Percentiles rank a stretch among this genome's conserved stretches.
These are phyloP conservation scores for Trametes elegans DNA, from an alignment of 768 basidiomycete genomes.

Conservation along the genomic window DNA sequence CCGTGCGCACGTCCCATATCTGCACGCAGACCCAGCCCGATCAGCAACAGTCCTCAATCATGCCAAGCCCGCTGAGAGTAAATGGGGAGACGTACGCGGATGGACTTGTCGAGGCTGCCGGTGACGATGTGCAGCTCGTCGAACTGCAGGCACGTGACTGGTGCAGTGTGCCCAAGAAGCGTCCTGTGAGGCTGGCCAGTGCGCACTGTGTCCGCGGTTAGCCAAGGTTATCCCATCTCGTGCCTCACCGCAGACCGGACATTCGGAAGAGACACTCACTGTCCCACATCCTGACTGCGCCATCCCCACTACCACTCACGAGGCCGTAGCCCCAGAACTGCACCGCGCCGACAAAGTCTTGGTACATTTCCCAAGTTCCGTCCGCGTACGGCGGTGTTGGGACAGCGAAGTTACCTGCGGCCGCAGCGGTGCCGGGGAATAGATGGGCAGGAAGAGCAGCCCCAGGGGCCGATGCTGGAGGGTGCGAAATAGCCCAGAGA, in stretches of 20 bases:
- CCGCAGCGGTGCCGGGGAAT: slow-evolving; percentile 52
- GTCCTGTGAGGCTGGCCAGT: slow-evolving; percentile 97
- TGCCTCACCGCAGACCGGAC: background rate
- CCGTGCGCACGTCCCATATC: slow-evolving; percentile 97
- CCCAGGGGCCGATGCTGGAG: slow-evolving; percentile 47
- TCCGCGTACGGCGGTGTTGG: slow-evolving; percentile 88
- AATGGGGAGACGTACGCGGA: slow-evolving; percentile 57
- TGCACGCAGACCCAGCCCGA: slow-evolving; percentile 29
- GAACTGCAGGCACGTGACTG: slow-evolving; percentile 93
- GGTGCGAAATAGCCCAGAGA: slow-evolving; percentile 97
- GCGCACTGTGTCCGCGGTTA: slow-evolving; percentile 63
- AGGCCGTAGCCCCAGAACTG: slow-evolving; percentile 99
- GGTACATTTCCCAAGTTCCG: slow-evolving; percentile 91
- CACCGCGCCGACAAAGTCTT: slow-evolving; percentile 95
- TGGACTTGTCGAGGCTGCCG: slow-evolving; percentile 90
- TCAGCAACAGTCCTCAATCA: slow-evolving; percentile 3
- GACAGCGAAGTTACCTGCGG: slow-evolving; percentile 68
- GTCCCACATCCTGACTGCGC: slow-evolving; percentile 99
- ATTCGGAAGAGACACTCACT: slow-evolving; percentile 55
- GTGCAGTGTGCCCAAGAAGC: slow-evolving; percentile 86
- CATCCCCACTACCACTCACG: slow-evolving; percentile 95
- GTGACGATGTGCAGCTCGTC: slow-evolving; percentile 93
- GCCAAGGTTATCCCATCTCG: slow-evolving; percentile 2
- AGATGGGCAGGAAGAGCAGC: slow-evolving; percentile 41
- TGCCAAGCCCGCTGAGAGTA: background rate